A percentile compares a stretch with the other conserved stretches of the same genome.
phyloP scores from a whole-genome alignment of 2,329 filamentous ascomycete species.

The Verticillium dahliae region DNA sequence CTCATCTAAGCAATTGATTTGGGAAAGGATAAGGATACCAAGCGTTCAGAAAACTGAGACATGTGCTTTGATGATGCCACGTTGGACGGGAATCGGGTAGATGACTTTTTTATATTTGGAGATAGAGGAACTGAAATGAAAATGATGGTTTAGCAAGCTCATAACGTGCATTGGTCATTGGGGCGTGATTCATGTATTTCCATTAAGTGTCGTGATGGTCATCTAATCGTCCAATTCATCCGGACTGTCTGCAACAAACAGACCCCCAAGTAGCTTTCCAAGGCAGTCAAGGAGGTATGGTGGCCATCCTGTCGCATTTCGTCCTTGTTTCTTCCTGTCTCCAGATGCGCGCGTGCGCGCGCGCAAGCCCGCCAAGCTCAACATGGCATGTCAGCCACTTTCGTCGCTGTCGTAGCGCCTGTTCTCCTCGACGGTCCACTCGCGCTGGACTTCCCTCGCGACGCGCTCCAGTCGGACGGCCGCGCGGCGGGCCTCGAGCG shows the following conservation, averaged over 20 bases:
- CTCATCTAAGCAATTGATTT: conserved; percentile 60
- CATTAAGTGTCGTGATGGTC: neutral
- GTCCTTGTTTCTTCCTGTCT: neutral
- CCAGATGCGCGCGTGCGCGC: too few relatives aligned
- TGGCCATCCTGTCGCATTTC: neutral
- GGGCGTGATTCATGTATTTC: neutral
- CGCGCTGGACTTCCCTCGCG: conserved; percentile 46
- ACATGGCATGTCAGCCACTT: neutral
- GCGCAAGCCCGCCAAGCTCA: neutral
- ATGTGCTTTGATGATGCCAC: conserved; percentile 7
- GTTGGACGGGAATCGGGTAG: conserved; percentile 10
- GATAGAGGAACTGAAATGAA: conserved; percentile 10
- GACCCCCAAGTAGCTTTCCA: neutral
- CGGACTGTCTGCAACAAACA: neutral
- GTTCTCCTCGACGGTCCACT: conserved; percentile 35
- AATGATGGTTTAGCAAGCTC: conserved; percentile 9
- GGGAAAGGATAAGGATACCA: neutral
- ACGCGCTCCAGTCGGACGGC: conserved; percentile 47
- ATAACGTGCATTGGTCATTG: neutral
- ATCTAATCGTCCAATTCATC: neutral
- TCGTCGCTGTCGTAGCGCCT: conserved; percentile 2
- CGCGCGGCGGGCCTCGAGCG: conserved; percentile 44
- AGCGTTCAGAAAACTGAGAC: neutral
- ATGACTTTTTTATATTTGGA: conserved; percentile 6
- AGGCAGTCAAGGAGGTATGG: neutral